Evolutionary conservation across 805 yeast species (phyloP).

Genomic region (Kodamaea jinghongensis): DNA sequence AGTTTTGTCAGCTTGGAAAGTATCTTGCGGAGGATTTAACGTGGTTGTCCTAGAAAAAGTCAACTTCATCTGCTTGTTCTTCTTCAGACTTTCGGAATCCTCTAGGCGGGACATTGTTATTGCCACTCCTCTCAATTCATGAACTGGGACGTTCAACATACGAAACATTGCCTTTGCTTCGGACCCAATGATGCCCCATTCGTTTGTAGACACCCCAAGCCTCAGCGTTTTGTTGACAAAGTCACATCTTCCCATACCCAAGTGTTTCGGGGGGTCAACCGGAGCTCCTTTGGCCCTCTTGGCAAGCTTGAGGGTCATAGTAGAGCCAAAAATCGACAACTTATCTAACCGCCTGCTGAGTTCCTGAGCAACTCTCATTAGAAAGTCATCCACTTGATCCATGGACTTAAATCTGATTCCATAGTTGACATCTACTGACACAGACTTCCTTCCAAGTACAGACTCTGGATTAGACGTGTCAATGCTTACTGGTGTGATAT

Average conservation of each 20-base stretch:
- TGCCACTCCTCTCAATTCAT: slow-evolving; percentile 76
- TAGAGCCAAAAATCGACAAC: slow-evolving; percentile 49
- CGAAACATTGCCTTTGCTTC: slow-evolving; percentile 58
- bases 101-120: slow-evolving; percentile 61
- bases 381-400: slow-evolving; percentile 62
- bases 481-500: slow-evolving; percentile 58
- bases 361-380: slow-evolving; percentile 57
- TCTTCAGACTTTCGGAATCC: slow-evolving; percentile 20
- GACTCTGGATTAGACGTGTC: slow-evolving; percentile 44
- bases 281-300: slow-evolving; percentile 67
- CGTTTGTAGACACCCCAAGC: slow-evolving; percentile 61
- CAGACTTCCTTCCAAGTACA: slow-evolving; percentile 59
- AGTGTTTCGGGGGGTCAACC: slow-evolving; percentile 65
- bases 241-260: slow-evolving; percentile 86
- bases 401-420: slow-evolving; percentile 73
- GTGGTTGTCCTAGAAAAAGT: slow-evolving; percentile 7
- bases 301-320: slow-evolving; percentile 64
- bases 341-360: slow-evolving; percentile 50
- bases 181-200: slow-evolving; percentile 56
- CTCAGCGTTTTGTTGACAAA: slow-evolving; percentile 54
- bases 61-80: slow-evolving; percentile 23
- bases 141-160: slow-evolving; percentile 55
- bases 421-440: slow-evolving; percentile 88
- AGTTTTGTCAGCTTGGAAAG: neutral
- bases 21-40: neutral